Base-by-base conservation (phyloP, 169 alveolate species). In the Plasmodium inui region DNA sequence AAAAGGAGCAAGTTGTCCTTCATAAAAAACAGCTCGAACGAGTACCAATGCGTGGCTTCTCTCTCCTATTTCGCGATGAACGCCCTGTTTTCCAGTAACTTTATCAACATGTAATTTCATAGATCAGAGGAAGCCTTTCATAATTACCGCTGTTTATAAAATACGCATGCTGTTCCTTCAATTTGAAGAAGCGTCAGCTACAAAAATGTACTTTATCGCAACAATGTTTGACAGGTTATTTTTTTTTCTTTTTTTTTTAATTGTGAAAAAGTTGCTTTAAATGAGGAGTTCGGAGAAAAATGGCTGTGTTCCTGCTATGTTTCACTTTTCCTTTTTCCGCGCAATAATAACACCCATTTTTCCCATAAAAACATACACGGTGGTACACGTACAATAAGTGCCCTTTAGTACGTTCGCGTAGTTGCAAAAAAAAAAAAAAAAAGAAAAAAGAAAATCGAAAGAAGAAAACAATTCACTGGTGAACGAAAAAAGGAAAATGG, bases 281-380 rank as follows among this genome's bases (percentile, higher is more conserved):
- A 67, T 67, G 37, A 26, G 1, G 37, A 3, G 22, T 26, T 7
- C 7, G n/a, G 1, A 26, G 9, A 26, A 67, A 67, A 67, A 26
- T 67, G 32, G n/a, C 37, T 67, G n/a, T 19, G 76, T 67, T 67
- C 41, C 76, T 22, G 37, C 37, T 67, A 22, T 67, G 14, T 67
- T 67, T 67, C 76, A 67, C 37, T 67, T 67, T 67, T 67, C 37
- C 19, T 67, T 67, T 67, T 67, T 67, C 76, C 76, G 30, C 76
- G n/a, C 37, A 67, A 67, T 37, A 67, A 67, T 28, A 67, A 10
- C 76, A 22, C 76, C 22, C 41, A 67, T 67, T 67, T 19, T 67
- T 67, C n/a, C 76, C 14, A n/a, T 26, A 67, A 67, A 67, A 67
- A 67, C 30, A n/a, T 67, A 67, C 37, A 19, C 28, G 76, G 22